Evolutionary conservation across 1,139 yeast genomes (phyloP), one percentile per base, ranked within the genome.

Genomic region (Debaryomyces psychrophilus): DNA sequence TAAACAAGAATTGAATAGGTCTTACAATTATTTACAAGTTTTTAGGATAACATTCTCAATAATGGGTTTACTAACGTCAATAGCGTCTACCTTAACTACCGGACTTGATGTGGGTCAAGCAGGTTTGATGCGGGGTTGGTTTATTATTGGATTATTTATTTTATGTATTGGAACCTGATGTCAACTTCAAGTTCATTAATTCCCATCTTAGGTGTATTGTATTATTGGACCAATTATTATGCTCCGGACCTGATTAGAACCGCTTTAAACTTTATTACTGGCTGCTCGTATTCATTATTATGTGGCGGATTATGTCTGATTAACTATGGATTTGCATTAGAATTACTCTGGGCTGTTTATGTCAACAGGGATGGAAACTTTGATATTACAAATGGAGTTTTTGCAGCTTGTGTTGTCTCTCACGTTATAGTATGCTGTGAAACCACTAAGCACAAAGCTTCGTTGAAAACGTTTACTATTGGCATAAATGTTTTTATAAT

Each of bases 181-280:
- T 76, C 85, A 14, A 83, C 81, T 53, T 65, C 81, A 46, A 83
- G 84, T 2, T 76, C 83, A 9, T 74, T 84, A 15, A 76, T 79
- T 61, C 88, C 88, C 43, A 81, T 87, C 8, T 73, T 83, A 14
- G 87, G 88, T 48, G 88, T 87, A 22, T 67, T 82, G 56, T 82
- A 81, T 60, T 81, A 79, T 62, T 60, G 81, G 80, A 58, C 78
- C 2, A 63, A 62, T 48, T 64, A 61, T 50, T 65, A 59, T 48
- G 58, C 64, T 22, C 65, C 64, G 0, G 59, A 56, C n/a, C 39
- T 39, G 15, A 46, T 51, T 33, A 54, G 62, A 25, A 58, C 61
- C 8, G 61, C 66, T 0, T 48, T 64, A 29, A 57, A 64, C 45
- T 65, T 60, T 41, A 46, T 65, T 25, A 60, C 65, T 37, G 70